A percentile compares a stretch with the other conserved stretches of the same genome.
Evolutionary conservation across 495 filamentous ascomycete species (phyloP).

Genomic region (Aspergillus kassunensis): DNA sequence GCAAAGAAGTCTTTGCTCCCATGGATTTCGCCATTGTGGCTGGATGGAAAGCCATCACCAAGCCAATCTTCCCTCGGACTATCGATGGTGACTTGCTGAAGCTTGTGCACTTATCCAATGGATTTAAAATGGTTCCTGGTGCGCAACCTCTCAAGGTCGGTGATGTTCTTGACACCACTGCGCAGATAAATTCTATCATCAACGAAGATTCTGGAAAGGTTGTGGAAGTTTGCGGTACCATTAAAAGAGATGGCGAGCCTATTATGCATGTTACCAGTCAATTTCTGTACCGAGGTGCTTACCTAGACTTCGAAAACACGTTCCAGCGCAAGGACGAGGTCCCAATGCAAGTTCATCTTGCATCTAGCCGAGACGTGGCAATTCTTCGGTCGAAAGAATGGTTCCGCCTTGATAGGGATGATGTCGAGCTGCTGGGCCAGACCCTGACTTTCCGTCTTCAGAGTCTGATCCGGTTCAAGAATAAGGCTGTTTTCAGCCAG

Average conservation of each 20-base stretch:
- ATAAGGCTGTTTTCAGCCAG: conserved; percentile 84
- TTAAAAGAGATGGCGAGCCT: conserved; percentile 76
- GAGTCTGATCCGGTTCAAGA: conserved; percentile 89
- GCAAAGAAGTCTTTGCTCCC: conserved; percentile 89
- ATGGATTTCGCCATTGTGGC: conserved; percentile 99
- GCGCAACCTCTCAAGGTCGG: conserved; percentile 92
- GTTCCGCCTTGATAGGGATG: conserved; percentile 79
- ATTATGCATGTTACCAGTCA: conserved; percentile 99
- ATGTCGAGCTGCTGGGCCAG: conserved; percentile 81
- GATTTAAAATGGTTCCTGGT: conserved; percentile 96
- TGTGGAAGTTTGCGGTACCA: conserved; percentile 97
- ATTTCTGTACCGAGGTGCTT: conserved; percentile 91
- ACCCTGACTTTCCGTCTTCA: conserved; percentile 96
- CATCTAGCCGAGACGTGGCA: conserved; percentile 82
- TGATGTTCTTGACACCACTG: conserved; percentile 87
- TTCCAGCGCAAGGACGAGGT: conserved; percentile 97
- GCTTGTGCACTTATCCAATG: conserved; percentile 92
- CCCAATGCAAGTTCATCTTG: conserved; percentile 89
- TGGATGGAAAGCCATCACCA: conserved; percentile 98
- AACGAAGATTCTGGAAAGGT: conserved; percentile 99
- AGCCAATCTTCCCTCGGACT: conserved; percentile 92
- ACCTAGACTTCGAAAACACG: conserved; percentile 93
- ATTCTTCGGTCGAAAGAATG: conserved; percentile 94
- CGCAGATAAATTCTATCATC: conserved; percentile 95
- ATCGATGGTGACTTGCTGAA: conserved; percentile 95